Percentiles rank a stretch among this genome's conserved stretches.
phyloP scores from a whole-genome alignment of 768 basidiomycete genomes.

The Lactarius quietus region DNA sequence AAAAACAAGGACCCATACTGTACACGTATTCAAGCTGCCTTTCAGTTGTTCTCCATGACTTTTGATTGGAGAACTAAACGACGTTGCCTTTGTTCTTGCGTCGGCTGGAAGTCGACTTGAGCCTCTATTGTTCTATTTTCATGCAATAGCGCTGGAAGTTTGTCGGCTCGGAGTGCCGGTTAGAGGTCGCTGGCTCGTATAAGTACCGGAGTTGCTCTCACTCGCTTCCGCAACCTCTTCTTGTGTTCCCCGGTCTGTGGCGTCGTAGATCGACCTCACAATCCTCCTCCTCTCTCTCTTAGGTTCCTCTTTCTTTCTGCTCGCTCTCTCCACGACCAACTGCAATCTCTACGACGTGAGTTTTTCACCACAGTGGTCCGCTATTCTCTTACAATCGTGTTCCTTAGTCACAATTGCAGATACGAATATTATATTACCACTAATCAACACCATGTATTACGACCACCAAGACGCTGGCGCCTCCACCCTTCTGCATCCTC shows the following conservation, averaged over 20 bases:
- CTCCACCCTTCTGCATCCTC: neutral
- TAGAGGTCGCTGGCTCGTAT: conserved; percentile 3
- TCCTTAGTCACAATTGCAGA: neutral
- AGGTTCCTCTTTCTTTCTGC: neutral
- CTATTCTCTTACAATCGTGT: neutral
- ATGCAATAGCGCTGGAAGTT: neutral
- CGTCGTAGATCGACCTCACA: conserved; percentile 21
- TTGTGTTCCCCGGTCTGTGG: conserved; percentile 14
- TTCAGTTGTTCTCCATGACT: neutral
- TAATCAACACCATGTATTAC: conserved; percentile 8
- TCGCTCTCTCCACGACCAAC: neutral
- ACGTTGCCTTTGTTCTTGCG: conserved; percentile 3
- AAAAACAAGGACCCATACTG: conserved; percentile 18
- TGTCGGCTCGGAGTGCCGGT: neutral
- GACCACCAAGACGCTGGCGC: neutral
- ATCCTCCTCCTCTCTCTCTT: neutral
- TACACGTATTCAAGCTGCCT: neutral
- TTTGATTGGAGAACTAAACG: neutral
- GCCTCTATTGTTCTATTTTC: conserved; percentile 15
- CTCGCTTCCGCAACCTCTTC: neutral
- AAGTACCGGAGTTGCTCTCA: conserved; percentile 10
- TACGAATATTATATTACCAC: neutral
- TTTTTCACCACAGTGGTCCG: neutral
- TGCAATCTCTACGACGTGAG: neutral
- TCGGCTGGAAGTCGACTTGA: neutral